phyloP scores from a whole-genome alignment of 441 rosid species.

The Erodium texanum region DNA sequence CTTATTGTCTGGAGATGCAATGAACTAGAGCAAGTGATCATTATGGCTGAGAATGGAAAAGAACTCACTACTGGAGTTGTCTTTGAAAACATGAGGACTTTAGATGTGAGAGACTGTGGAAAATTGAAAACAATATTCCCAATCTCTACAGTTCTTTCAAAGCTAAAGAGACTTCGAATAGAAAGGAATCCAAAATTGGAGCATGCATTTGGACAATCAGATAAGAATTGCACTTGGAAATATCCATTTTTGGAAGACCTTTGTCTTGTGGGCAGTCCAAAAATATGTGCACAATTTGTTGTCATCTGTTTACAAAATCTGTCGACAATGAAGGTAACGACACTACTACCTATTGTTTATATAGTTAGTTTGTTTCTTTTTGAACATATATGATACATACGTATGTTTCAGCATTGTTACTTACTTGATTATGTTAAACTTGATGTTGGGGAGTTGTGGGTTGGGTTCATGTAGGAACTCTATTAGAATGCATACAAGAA shows the following conservation, averaged over 20 bases:
- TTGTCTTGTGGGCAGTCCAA: neutral
- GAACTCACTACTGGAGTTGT: neutral
- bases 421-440: too few relatives aligned
- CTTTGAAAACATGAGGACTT: neutral
- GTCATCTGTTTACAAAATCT: neutral
- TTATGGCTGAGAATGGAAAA: neutral
- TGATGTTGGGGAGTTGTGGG: too few relatives aligned
- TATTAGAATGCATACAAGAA: too few relatives aligned
- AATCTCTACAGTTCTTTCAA: neutral
- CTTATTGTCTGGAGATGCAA: neutral
- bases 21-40: neutral
- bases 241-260: neutral
- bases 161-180: neutral
- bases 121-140: slow-evolving; percentile 1
- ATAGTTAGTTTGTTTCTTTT: too few relatives aligned
- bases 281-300: neutral
- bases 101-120: neutral
- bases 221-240: neutral
- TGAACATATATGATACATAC: too few relatives aligned
- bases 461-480: too few relatives aligned
- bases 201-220: neutral
- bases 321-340: neutral
- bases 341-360: neutral
- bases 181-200: neutral
- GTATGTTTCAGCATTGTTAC: too few relatives aligned